Evolutionary conservation across 306 rosid genomes (phyloP), one percentile per base, ranked within the genome.

Genomic region (Rosa persica): DNA sequence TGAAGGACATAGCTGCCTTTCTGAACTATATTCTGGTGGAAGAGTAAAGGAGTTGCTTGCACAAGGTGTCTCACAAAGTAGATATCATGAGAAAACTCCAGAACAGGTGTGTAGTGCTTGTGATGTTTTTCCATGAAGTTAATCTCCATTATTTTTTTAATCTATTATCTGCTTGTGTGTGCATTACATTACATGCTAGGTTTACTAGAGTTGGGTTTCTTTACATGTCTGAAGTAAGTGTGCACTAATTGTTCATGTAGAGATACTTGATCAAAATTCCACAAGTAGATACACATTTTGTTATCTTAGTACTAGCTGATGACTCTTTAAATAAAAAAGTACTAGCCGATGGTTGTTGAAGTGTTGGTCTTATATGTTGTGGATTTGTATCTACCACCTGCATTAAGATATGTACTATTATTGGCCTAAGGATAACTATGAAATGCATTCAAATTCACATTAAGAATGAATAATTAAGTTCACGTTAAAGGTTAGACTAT

Each of bases 1-100:
- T 19, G 99, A 96, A 76, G 99, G 90, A 3, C 97, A 96, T 83
- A 87, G 96, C 72, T 96, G 99, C 61, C 91, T 96, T 46, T 86
- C 96, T 48, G 99, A 96, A 82, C 89, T 96, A 16, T 96, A 93
- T 83, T 91, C 99, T n/a, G 98, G 99, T 74, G 98, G 98, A 80
- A 89, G 98, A 88, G 97, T 96, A 66, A 96, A 91, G 87, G 98
- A 96, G 83, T 80, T 96, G 87, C 97, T 96, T 66, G 99, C 99
- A 0, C 99, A 96, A 83, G 99, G 99, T 61, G 94, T 96, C 77
- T 87, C 96, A 5, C 99, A 96, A 73, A 93, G 94, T 74, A 87
- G 99, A 44, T 93, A 90, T 88, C 98, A 96, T 54, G 99, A 96
- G 82, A 96, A 96, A 87, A 96, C 98, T 75, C 98, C 99, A 9